Evolutionary conservation across 495 filamentous ascomycete species (phyloP), one percentile per base, ranked within the genome.

Genomic region (Tuber umbilicatum): DNA sequence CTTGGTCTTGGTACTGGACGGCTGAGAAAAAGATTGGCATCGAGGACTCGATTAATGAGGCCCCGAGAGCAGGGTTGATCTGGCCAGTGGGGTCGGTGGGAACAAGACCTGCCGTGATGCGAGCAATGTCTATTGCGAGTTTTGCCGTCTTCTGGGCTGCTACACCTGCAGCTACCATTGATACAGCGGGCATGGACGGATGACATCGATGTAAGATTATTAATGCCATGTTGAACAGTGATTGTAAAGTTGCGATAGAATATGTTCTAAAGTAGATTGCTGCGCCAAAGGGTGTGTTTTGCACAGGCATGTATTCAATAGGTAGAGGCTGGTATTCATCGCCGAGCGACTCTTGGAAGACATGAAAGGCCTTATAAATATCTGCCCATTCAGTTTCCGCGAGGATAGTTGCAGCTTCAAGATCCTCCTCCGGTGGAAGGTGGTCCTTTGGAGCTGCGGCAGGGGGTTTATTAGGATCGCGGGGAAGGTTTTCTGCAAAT

Each of bases 141-240:
- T 81, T 81, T 14, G 87, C 88, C 5, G 95, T 97, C 70, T 89
- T 86, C 5, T 84, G 83, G 0, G 93, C 91, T 12, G 89, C 88
- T 47, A 95, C 86, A 17, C 89, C 90, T 0, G 92, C 91, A 9
- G 94, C 92, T 60, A 92, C 86, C 89, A 97, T 94, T 73, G 93
- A 90, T n/a, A 93, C 88, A 0, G 94, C 93, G 7, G 93, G 95
- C 94, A 97, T 97, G 2, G 87, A 88, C 0, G 95, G 95, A 76
- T 97, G 93, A 0, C 91, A 84, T 47, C 95, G 87, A 70, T 93
- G 84, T 35, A 93, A 87, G 69, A 94, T 85, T 70, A 99, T 93
- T 40, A 92, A 86, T 3, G 89, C 90, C 83, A 92, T 91, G 84
- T 94, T 91, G 82, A 91, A 97, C 72, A 92, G 90, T 79, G 89